Evolutionary conservation across 345 rosid genomes (phyloP).

Genomic region (Carallia pectinifolia): DNA sequence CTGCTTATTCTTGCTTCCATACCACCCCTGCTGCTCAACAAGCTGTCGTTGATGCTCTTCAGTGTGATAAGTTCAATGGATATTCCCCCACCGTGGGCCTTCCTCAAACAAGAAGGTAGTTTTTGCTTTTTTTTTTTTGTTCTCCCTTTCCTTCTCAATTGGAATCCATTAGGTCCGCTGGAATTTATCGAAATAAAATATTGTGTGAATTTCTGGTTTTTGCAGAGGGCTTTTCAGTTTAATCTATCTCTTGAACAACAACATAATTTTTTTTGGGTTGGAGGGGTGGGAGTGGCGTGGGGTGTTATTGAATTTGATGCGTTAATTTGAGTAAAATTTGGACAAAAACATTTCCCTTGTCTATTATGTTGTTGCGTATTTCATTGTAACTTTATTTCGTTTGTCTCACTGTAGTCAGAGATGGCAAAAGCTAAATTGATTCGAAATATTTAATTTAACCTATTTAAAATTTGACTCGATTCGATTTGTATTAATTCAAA

Average conservation of each 20-base stretch:
- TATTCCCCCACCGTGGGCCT: constrained; percentile 92
- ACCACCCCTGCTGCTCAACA: constrained; percentile 57
- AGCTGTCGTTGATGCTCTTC: constrained; percentile 71
- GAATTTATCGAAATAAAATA: neutral
- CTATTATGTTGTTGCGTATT: neutral
- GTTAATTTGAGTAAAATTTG: no score
- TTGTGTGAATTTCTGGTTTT: constrained; percentile 1
- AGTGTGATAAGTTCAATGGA: constrained; percentile 77
- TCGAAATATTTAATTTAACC: no score
- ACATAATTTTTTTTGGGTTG: neutral
- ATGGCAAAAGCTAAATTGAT: no score
- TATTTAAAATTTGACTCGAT: no score
- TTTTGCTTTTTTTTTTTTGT: neutral
- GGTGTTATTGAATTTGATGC: neutral
- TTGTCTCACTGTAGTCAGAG: neutral
- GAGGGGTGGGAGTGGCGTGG: no score
- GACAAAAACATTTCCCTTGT: neutral
- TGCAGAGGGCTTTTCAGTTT: neutral
- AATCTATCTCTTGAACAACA: no score
- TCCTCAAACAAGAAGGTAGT: constrained; percentile 82
- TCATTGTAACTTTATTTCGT: neutral
- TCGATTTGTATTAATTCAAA: no score
- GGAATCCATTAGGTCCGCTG: neutral
- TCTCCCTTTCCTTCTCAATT: neutral
- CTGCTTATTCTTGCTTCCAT: constrained; percentile 72